These are phyloP conservation scores for Takakia lepidozioides DNA, from an alignment of 225 moss, liverwort and hornwort genomes.

Conservation along the genomic window DNA sequence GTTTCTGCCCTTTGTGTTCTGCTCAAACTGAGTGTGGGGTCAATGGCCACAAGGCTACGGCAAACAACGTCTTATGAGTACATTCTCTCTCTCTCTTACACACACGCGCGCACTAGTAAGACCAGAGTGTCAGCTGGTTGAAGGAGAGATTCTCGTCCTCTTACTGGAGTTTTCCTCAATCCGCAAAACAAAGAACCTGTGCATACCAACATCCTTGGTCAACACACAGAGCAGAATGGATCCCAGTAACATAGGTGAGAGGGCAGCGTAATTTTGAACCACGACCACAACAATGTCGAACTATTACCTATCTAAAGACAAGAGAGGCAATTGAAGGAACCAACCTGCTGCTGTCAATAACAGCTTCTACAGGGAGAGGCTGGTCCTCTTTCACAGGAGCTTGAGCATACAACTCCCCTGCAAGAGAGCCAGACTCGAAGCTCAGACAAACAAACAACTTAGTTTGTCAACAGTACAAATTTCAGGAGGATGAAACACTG, in stretches of 20 bases:
- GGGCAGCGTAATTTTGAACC: too few relatives aligned
- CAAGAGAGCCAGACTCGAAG: slow-evolving; percentile 15
- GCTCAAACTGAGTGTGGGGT: too few relatives aligned
- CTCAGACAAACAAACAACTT: too few relatives aligned
- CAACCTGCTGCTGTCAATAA: slow-evolving; percentile 98
- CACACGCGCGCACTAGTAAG: too few relatives aligned
- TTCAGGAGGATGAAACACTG: too few relatives aligned
- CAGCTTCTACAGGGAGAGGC: slow-evolving; percentile 91
- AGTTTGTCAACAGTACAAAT: too few relatives aligned
- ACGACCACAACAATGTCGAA: too few relatives aligned
- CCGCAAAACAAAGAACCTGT: slow-evolving; percentile 96
- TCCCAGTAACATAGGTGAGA: background rate
- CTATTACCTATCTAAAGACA: background rate
- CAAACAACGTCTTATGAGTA: too few relatives aligned
- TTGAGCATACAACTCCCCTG: slow-evolving; percentile 94
- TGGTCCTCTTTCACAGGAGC: slow-evolving; percentile 72
- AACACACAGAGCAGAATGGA: background rate
- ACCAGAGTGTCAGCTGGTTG: background rate
- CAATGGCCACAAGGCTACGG: too few relatives aligned
- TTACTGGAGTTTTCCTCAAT: slow-evolving; percentile 80
- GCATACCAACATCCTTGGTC: slow-evolving; percentile 17
- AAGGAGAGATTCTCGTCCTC: slow-evolving; percentile 8
- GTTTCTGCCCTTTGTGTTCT: too few relatives aligned
- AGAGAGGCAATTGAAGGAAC: slow-evolving; percentile 1
- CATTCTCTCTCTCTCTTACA: too few relatives aligned